Percentiles rank a stretch among this genome's conserved stretches.
Conservation (phyloP, 441 rosid genomes). For the Manihot esculenta region DNA sequence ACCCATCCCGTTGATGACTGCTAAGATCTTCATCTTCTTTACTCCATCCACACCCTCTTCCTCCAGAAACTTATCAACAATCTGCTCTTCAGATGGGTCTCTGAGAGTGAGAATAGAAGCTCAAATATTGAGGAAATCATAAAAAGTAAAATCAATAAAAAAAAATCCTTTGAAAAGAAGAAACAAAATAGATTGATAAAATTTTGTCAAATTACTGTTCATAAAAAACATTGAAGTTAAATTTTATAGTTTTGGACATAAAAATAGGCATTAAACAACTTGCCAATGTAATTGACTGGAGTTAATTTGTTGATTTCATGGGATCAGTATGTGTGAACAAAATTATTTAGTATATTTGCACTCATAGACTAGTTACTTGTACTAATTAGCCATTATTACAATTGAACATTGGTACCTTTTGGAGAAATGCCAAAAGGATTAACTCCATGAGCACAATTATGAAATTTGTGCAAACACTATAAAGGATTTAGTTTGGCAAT, state of each 20-base stretch:
- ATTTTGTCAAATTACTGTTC: not conserved
- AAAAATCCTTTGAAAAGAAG: not conserved
- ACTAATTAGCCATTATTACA: not conserved
- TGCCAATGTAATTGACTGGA: not conserved
- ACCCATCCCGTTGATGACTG: slow-evolving; percentile 78
- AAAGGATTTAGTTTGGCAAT: not conserved
- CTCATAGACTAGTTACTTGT: not conserved
- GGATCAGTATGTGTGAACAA: not conserved
- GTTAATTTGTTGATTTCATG: not conserved
- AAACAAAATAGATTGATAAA: not conserved
- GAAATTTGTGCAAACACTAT: not conserved
- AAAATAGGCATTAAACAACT: no score
- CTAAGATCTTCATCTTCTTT: slow-evolving; percentile 57
- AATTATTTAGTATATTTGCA: not conserved
- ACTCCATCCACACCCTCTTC: slow-evolving; percentile 59
- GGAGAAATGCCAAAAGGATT: not conserved
- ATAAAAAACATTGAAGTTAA: not conserved
- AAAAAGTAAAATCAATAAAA: slow-evolving; percentile 1
- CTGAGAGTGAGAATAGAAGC: slow-evolving; percentile 32
- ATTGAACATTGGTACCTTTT: not conserved
- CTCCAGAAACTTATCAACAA: slow-evolving; percentile 72
- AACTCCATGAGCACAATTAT: not conserved
- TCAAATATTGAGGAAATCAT: not conserved
- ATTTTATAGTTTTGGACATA: not conserved
- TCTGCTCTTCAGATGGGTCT: slow-evolving; percentile 62